These are phyloP conservation scores for Ichthyophonus hoferi DNA, from an alignment of 208 protist species.

Conservation along the genomic window DNA sequence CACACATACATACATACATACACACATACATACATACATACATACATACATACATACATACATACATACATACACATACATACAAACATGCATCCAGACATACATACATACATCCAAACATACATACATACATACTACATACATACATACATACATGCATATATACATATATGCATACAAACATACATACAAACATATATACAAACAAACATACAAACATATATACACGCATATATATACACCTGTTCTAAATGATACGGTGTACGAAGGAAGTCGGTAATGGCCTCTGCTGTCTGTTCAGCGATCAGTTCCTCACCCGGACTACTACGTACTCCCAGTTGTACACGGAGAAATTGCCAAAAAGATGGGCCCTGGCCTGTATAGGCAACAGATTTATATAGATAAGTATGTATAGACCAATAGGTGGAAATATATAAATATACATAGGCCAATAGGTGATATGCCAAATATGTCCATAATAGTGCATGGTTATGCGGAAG, in stretches of 20 bases:
- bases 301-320: neutral
- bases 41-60: neutral
- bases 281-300: slow-evolving; percentile 1
- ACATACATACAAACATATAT: too few species aligned
- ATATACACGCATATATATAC: too few species aligned
- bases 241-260: slow-evolving; percentile 3
- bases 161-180: neutral
- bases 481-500: too few species aligned
- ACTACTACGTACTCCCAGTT: neutral
- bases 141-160: neutral
- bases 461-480: too few species aligned
- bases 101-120: neutral
- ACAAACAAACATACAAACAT: too few species aligned
- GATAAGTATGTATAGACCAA: too few species aligned
- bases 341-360: neutral
- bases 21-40: neutral
- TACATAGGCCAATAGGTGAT: too few species aligned
- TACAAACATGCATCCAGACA: neutral
- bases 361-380: too few species aligned
- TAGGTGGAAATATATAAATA: too few species aligned
- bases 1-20: neutral
- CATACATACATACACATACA: slow-evolving; percentile 4
- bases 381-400: too few species aligned
- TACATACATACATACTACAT: neutral
- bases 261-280: slow-evolving; percentile 18